A percentile compares a stretch with the other conserved stretches of the same genome.
Conservation (phyloP, 78 protist species). For the Ministeria vibrans region DNA sequence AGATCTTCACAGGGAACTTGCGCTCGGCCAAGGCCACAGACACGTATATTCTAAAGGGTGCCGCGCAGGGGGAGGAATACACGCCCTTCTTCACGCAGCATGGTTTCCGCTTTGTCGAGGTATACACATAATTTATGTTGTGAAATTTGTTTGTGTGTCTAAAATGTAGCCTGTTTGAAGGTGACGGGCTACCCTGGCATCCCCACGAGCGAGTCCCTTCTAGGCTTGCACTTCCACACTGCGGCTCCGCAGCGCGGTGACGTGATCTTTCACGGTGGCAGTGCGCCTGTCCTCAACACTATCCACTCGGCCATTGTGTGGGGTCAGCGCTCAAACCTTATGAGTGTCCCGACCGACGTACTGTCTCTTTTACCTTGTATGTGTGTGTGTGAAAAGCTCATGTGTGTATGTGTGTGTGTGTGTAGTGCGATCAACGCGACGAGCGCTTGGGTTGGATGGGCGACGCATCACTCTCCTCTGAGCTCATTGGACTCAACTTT, state of each 20-base stretch:
- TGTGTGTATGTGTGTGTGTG: too few relatives aligned
- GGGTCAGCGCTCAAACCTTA: conserved; percentile 25
- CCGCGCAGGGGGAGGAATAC: not conserved
- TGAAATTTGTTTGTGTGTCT: too few relatives aligned
- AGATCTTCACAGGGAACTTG: conserved; percentile 36
- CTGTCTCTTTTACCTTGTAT: too few relatives aligned
- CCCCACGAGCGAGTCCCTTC: not conserved
- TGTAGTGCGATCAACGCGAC: conserved; percentile 47
- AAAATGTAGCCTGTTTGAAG: too few relatives aligned
- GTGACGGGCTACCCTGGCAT: conserved; percentile 6
- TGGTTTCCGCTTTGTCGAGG: conserved; percentile 42
- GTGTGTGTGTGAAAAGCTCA: too few relatives aligned
- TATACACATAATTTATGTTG: too few relatives aligned
- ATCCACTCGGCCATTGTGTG: conserved; percentile 4
- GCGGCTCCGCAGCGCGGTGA: not conserved
- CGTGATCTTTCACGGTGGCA: too few relatives aligned
- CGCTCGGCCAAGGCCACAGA: conserved; percentile 36
- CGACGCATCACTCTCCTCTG: conserved; percentile 7
- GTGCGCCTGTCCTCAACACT: conserved; percentile 8
- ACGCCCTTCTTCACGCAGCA: conserved; percentile 29
- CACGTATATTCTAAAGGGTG: conserved; percentile 13
- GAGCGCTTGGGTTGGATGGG: conserved; percentile 56
- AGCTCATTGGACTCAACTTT: conserved; percentile 22
- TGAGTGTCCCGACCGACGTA: conserved; percentile 38
- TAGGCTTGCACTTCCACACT: conserved; percentile 5